Percentiles rank a stretch among this genome's conserved stretches.
Evolutionary conservation across 1,139 yeast genomes (phyloP).

Genomic region (Cylindricascospora bacillispora): DNA sequence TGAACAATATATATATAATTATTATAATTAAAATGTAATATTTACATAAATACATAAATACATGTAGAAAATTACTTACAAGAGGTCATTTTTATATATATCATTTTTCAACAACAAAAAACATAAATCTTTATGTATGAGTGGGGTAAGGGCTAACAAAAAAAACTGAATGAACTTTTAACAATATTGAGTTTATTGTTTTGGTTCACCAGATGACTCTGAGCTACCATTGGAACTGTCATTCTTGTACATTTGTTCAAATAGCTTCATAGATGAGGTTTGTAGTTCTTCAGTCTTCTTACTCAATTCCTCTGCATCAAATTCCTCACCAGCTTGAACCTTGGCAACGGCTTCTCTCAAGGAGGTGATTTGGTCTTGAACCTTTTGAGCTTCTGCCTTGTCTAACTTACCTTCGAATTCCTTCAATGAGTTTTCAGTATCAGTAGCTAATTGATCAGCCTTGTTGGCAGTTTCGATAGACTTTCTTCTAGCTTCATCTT

Average conservation of each 20-base stretch:
- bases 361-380: slow-evolving; percentile 60
- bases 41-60: neutral
- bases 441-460: slow-evolving; percentile 93
- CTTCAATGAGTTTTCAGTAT: slow-evolving; percentile 85
- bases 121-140: too few species aligned
- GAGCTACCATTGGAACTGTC: slow-evolving; percentile 4
- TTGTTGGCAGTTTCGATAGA: slow-evolving; percentile 92
- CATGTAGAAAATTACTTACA: neutral
- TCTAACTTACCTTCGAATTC: slow-evolving; percentile 92
- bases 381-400: slow-evolving; percentile 62
- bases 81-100: too few species aligned
- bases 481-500: slow-evolving; percentile 91
- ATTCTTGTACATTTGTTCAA: slow-evolving; percentile 93
- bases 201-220: slow-evolving; percentile 1
- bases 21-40: too few species aligned
- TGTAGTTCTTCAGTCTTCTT: slow-evolving; percentile 41
- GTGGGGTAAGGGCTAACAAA: too few species aligned
- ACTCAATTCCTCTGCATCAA: slow-evolving; percentile 74
- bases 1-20: too few species aligned
- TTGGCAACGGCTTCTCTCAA: slow-evolving; percentile 86
- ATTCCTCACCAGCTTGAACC: slow-evolving; percentile 84
- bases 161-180: too few species aligned
- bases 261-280: slow-evolving; percentile 80
- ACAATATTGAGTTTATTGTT: slow-evolving; percentile 28
- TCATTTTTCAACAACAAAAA: too few species aligned